phyloP scores from a whole-genome alignment of 2,329 filamentous ascomycete genomes.

The Didymella sp. region DNA sequence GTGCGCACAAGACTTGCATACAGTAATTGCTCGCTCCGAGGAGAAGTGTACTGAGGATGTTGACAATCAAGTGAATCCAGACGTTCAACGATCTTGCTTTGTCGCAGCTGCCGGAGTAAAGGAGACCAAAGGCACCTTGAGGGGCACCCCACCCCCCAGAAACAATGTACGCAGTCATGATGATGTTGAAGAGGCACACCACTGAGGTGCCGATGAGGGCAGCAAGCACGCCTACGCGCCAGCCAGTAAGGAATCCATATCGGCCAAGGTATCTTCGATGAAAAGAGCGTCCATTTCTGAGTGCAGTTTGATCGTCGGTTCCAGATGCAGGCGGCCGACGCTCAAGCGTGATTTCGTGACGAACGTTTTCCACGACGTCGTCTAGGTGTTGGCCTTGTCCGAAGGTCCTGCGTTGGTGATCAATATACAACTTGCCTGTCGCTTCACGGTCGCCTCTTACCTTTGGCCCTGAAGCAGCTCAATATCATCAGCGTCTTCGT shows the following conservation, averaged over 20 bases:
- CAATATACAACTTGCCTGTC: not conserved
- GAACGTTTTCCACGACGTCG: not conserved
- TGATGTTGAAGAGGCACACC: conserved; percentile 12
- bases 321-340: not conserved
- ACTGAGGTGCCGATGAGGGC: conserved; percentile 14
- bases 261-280: not conserved
- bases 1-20: conserved; percentile 38
- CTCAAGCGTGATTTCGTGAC: not conserved
- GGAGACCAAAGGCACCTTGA: not conserved
- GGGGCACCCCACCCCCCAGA: not conserved
- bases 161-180: conserved; percentile 12
- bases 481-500: conserved; percentile 2
- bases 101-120: conserved; percentile 11
- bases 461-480: conserved; percentile 1
- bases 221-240: conserved; percentile 16
- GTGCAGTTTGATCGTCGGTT: not conserved
- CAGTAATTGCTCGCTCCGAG: conserved; percentile 36
- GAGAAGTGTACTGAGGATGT: conserved; percentile 50
- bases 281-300: not conserved
- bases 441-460: not conserved
- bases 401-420: not conserved
- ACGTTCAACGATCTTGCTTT: conserved; percentile 14
- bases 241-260: conserved; percentile 9
- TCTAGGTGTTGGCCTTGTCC: not conserved
- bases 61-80: conserved; percentile 57